phyloP scores from a whole-genome alignment of 148 eudicot genomes.

The Tetragonia tetragonoides region DNA sequence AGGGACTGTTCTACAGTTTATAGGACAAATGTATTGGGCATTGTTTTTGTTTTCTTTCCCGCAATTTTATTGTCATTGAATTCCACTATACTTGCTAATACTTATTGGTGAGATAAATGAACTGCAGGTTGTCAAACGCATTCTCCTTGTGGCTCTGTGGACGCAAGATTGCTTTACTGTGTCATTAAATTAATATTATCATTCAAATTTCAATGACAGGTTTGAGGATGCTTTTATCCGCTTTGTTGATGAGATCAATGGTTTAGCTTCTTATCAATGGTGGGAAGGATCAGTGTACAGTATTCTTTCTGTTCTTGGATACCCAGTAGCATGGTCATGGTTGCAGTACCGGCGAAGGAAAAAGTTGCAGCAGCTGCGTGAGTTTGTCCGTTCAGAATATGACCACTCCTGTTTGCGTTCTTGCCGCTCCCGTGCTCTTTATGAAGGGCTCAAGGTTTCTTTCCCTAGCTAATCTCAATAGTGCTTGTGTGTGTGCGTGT shows the following conservation, averaged over 20 bases:
- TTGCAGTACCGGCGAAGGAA: constrained; percentile 85
- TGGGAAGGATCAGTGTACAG: constrained; percentile 97
- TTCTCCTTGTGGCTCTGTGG: background rate
- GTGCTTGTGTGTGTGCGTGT: background rate
- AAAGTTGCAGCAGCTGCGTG: constrained; percentile 82
- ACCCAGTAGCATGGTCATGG: constrained; percentile 99
- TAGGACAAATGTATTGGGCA: background rate
- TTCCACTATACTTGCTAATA: background rate
- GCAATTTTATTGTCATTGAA: background rate
- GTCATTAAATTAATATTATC: background rate
- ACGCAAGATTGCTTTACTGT: background rate
- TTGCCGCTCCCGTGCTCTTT: constrained; percentile 98
- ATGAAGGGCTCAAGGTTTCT: constrained; percentile 95
- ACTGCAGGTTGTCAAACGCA: background rate
- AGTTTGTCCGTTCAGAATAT: constrained; percentile 97
- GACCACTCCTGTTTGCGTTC: constrained; percentile 99
- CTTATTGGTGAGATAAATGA: background rate
- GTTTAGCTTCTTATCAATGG: constrained; percentile 89
- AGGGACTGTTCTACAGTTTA: background rate
- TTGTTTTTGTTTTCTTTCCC: background rate
- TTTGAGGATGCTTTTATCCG: constrained; percentile 93
- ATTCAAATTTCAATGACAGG: constrained; percentile 34
- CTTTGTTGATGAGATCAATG: constrained; percentile 91
- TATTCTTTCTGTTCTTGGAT: constrained; percentile 65
- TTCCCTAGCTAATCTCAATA: background rate